phyloP scores from a whole-genome alignment of 805 yeast species.

The Yamadazyma phyllophila region DNA sequence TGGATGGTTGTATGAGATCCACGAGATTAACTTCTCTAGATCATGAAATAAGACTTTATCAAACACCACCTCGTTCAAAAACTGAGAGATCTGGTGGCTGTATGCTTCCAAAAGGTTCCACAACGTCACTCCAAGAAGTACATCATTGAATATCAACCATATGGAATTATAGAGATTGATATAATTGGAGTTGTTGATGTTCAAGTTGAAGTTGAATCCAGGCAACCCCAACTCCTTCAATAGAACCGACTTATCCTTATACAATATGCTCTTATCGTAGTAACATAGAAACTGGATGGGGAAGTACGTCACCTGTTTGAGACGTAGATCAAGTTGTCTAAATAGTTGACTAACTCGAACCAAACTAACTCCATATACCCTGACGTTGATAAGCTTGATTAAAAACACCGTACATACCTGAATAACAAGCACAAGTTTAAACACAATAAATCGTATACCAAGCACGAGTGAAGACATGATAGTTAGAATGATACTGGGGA shows the following conservation, averaged over 20 bases:
- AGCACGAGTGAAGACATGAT: background rate
- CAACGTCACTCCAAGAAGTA: constrained; percentile 67
- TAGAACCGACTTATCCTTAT: constrained; percentile 38
- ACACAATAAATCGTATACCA: constrained; percentile 4
- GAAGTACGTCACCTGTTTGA: constrained; percentile 71
- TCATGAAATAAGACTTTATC: constrained; percentile 42
- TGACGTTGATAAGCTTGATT: constrained; percentile 28
- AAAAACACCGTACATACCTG: constrained; percentile 18
- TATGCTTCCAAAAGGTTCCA: constrained; percentile 43
- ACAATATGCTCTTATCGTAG: constrained; percentile 40
- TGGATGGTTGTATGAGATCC: constrained; percentile 81
- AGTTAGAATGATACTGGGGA: no score
- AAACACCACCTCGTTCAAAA: constrained; percentile 29
- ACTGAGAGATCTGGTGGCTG: constrained; percentile 17
- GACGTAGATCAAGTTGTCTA: constrained; percentile 74
- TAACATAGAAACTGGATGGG: constrained; percentile 75
- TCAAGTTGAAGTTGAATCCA: constrained; percentile 32
- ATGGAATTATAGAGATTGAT: constrained; percentile 79
- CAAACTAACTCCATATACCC: constrained; percentile 21
- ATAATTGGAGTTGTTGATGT: constrained; percentile 51
- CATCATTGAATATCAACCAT: constrained; percentile 85
- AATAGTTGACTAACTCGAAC: constrained; percentile 58
- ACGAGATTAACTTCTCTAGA: constrained; percentile 50
- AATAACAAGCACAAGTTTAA: constrained; percentile 14
- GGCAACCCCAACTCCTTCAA: constrained; percentile 42